phyloP scores from a whole-genome alignment of 768 basidiomycete species.

The Trametes coccinea region DNA sequence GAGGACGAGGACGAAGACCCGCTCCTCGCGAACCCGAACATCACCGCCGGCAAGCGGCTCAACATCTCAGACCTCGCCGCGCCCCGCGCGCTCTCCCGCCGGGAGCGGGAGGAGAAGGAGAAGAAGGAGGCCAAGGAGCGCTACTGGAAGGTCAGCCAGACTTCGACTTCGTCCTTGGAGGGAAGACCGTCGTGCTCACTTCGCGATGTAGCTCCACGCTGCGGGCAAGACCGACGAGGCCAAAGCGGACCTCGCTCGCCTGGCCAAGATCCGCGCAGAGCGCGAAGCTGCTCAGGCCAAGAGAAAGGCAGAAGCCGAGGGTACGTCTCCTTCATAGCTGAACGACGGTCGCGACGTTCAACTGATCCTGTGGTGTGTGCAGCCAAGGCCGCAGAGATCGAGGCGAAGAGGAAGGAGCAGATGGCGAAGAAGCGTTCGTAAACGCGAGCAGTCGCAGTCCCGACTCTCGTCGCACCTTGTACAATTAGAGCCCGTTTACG shows the following conservation, averaged over 20 bases:
- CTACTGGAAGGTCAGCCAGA: constrained; percentile 73
- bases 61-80: constrained; percentile 73
- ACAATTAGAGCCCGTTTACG: constrained; percentile 1
- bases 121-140: constrained; percentile 86
- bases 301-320: constrained; percentile 86
- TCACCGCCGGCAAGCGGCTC: constrained; percentile 63
- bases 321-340: constrained; percentile 39
- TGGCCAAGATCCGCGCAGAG: constrained; percentile 83
- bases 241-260: constrained; percentile 81
- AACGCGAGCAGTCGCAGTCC: background rate
- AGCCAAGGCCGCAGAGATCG: constrained; percentile 68
- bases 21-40: constrained; percentile 79
- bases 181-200: background rate
- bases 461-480: background rate
- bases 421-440: constrained; percentile 21
- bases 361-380: background rate
- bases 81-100: constrained; percentile 60
- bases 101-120: constrained; percentile 87
- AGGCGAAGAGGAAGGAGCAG: constrained; percentile 52
- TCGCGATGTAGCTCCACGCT: constrained; percentile 53
- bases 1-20: constrained; percentile 59
- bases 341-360: background rate
- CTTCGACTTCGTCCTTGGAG: too few relatives aligned
- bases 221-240: constrained; percentile 91
- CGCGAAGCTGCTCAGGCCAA: constrained; percentile 87